Evolutionary conservation across 169 alveolate species (phyloP).

Genomic region (Theileria parva): DNA sequence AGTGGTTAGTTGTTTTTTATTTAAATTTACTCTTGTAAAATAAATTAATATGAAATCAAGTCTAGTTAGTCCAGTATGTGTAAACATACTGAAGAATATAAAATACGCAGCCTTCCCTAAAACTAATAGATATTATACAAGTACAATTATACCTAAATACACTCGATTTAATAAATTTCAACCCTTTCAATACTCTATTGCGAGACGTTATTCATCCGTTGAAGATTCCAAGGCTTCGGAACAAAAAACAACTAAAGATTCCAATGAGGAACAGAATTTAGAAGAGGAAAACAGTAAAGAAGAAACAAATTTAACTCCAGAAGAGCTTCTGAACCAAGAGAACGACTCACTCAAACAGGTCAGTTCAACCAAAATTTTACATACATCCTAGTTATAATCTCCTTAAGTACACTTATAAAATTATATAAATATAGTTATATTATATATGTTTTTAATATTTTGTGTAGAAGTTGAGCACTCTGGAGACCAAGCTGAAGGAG

Average conservation of each 20-base stretch:
- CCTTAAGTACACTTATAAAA: too few species aligned
- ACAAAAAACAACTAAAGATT: background rate
- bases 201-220: background rate
- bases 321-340: background rate
- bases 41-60: background rate
- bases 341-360: background rate
- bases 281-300: background rate
- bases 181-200: background rate
- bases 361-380: background rate
- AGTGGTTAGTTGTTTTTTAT: background rate
- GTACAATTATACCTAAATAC: background rate
- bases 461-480: conserved; percentile 47
- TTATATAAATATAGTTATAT: too few species aligned
- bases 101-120: background rate
- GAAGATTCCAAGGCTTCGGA: background rate
- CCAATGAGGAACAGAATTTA: background rate
- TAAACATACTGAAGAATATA: conserved; percentile 7
- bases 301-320: background rate
- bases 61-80: conserved; percentile 3
- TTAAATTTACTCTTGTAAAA: background rate
- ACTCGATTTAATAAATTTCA: too few species aligned
- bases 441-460: too few species aligned
- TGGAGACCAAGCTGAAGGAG: conserved; percentile 71
- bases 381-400: background rate
- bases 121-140: background rate